Conservation (phyloP, 257 asterid species). For the Cynanchum wilfordii region DNA sequence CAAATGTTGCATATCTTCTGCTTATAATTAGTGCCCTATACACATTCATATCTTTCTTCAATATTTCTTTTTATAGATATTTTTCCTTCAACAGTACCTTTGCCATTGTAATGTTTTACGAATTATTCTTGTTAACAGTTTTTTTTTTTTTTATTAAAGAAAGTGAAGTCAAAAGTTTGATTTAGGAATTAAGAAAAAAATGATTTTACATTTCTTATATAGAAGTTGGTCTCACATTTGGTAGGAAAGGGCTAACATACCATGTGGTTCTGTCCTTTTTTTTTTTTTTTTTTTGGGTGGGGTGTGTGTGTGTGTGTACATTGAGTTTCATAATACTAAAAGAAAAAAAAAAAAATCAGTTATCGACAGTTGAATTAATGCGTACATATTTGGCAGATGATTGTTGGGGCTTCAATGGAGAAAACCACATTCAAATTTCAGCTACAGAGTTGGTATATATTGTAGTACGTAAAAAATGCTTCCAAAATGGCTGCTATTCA, state of each 20-base stretch:
- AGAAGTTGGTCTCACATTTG: background rate
- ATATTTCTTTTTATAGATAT: no score
- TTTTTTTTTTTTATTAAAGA: no score
- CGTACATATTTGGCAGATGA: background rate
- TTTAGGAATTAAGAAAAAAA: background rate
- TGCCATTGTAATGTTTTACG: no score
- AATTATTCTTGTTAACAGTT: no score
- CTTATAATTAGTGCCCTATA: no score
- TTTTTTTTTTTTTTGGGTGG: no score
- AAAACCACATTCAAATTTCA: background rate
- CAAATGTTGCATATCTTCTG: background rate
- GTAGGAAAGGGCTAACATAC: background rate
- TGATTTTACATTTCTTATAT: background rate
- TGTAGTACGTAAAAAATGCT: background rate
- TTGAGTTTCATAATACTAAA: no score
- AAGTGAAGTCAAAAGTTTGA: no score
- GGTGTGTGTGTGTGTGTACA: no score
- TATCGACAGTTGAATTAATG: background rate
- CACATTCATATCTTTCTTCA: no score
- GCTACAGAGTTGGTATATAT: background rate
- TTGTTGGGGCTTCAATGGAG: background rate
- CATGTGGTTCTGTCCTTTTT: background rate
- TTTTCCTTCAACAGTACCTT: no score
- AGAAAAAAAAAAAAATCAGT: no score
- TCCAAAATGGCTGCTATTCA: slow-evolving; percentile 21